A percentile compares a stretch with the other conserved stretches of the same genome.
These are phyloP conservation scores for Cymbopogon citratus DNA, from an alignment of 176 grass and related monocot species.

Conservation along the genomic window DNA sequence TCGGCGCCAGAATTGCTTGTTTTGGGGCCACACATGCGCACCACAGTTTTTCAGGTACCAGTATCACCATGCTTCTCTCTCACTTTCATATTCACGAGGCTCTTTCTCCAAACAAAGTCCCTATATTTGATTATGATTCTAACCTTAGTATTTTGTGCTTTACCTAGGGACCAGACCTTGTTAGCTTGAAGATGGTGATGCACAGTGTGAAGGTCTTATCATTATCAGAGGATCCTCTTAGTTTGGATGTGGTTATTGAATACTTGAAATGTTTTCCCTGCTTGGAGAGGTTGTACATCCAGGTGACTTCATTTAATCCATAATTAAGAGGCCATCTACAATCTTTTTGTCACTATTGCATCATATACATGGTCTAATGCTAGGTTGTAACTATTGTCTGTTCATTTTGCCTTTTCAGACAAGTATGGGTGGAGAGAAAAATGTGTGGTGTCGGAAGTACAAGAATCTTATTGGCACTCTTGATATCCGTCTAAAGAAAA, in stretches of 20 bases:
- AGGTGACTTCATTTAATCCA: background rate
- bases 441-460: background rate
- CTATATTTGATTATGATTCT: too few species aligned
- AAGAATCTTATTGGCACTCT: background rate
- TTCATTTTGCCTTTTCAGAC: background rate
- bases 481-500: background rate
- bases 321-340: background rate
- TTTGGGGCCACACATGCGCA: background rate
- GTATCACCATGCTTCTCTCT: background rate
- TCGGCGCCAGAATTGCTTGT: background rate
- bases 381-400: background rate
- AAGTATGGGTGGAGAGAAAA: background rate
- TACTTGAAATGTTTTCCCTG: background rate
- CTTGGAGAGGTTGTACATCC: background rate
- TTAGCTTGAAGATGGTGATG: background rate
- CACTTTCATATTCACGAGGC: background rate
- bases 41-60: background rate
- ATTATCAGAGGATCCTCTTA: background rate
- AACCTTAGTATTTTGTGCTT: background rate
- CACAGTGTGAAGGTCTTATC: background rate
- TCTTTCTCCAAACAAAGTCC: background rate
- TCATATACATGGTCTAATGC: too few species aligned
- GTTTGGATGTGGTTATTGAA: background rate
- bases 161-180: background rate
- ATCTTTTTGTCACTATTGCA: background rate